Conservation (phyloP, 306 rosid genomes). For the Myrica gale region DNA sequence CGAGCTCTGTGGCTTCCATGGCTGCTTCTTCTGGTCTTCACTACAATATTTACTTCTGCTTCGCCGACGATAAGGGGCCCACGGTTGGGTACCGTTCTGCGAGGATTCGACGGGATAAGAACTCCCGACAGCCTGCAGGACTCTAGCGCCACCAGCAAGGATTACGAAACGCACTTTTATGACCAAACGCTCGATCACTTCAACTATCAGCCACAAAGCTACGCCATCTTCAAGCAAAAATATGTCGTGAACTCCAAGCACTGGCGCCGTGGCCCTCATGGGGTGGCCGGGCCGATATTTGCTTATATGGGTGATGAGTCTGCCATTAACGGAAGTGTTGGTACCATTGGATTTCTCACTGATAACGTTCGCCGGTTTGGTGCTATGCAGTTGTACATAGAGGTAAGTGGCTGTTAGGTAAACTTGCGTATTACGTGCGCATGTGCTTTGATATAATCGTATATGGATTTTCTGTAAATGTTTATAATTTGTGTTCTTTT, state of each 20-base stretch:
- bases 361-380: conserved; percentile 55
- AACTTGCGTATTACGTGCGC: neutral
- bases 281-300: conserved; percentile 52
- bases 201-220: conserved; percentile 63
- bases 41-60: no score
- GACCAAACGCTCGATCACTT: conserved; percentile 68
- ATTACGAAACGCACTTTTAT: conserved; percentile 46
- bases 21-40: no score
- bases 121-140: no score
- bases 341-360: conserved; percentile 41
- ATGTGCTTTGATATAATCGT: no score
- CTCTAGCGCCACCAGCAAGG: neutral
- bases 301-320: conserved; percentile 60
- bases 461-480: no score
- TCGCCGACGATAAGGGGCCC: no score
- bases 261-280: conserved; percentile 56
- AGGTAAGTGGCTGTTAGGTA: conserved; percentile 36
- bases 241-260: conserved; percentile 58
- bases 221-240: conserved; percentile 52
- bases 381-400: conserved; percentile 63
- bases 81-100: no score
- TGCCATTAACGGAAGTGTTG: conserved; percentile 33
- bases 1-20: no score
- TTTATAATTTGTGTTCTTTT: no score
- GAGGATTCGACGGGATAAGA: no score